These are phyloP conservation scores for Erodium moschatum DNA, from an alignment of 441 rosid species.

Conservation along the genomic window DNA sequence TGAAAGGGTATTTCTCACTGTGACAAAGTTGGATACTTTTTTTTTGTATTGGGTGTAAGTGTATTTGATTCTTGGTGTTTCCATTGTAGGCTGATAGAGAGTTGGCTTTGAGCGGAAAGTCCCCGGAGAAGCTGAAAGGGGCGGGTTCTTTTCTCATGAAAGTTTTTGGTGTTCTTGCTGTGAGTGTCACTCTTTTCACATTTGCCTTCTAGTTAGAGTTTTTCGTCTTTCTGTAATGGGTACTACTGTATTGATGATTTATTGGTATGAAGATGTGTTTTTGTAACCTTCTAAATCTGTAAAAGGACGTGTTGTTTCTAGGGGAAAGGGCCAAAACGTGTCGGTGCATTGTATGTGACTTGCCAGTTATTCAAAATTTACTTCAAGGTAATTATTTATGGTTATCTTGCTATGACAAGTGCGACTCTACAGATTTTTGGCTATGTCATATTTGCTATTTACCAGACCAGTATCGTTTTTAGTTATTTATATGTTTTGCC, in stretches of 20 bases:
- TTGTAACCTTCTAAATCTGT: slow-evolving; percentile 11
- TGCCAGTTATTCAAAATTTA: slow-evolving; percentile 89
- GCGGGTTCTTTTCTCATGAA: slow-evolving; percentile 95
- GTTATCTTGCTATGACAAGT: too few species aligned
- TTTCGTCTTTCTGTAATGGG: neutral
- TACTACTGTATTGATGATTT: neutral
- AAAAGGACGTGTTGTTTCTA: slow-evolving; percentile 24
- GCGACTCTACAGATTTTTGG: too few species aligned
- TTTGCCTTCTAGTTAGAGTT: neutral
- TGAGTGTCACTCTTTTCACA: slow-evolving; percentile 30
- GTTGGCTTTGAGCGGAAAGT: slow-evolving; percentile 64
- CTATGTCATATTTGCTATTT: too few species aligned
- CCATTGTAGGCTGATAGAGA: slow-evolving; percentile 68
- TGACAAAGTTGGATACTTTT: neutral
- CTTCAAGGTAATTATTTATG: slow-evolving; percentile 54
- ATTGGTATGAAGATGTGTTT: neutral
- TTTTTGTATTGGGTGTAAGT: neutral
- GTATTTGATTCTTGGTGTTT: neutral
- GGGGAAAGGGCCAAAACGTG: slow-evolving; percentile 95
- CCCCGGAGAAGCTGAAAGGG: slow-evolving; percentile 83
- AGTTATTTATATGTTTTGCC: too few species aligned
- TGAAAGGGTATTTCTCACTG: slow-evolving; percentile 40
- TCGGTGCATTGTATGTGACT: slow-evolving; percentile 88
- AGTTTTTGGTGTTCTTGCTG: slow-evolving; percentile 90
- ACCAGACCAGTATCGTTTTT: too few species aligned